phyloP scores from a whole-genome alignment of 2,329 filamentous ascomycete species.

The Aspergillus unguis region DNA sequence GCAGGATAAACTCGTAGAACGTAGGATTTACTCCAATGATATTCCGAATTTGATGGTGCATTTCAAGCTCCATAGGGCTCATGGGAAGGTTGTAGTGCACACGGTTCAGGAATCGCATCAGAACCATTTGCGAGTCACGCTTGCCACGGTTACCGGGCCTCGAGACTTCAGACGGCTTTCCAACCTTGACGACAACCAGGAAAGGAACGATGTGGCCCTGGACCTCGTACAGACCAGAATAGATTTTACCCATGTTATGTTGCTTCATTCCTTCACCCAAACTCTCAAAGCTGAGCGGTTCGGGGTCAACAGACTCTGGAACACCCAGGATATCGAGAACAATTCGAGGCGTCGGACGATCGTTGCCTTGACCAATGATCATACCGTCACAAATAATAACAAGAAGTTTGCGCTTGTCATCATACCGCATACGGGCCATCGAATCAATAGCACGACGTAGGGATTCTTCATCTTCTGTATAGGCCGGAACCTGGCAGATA shows the following conservation, averaged over 20 bases:
- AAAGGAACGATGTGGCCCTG: slow-evolving; percentile 98
- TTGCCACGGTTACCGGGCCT: slow-evolving; percentile 94
- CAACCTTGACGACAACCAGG: slow-evolving; percentile 93
- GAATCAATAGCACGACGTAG: slow-evolving; percentile 96
- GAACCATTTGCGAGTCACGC: slow-evolving; percentile 96
- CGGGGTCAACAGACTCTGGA: slow-evolving; percentile 86
- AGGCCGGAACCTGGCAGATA: slow-evolving; percentile 95
- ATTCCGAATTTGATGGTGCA: slow-evolving; percentile 98
- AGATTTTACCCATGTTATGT: slow-evolving; percentile 99
- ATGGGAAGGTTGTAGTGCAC: slow-evolving; percentile 97
- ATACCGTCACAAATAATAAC: slow-evolving; percentile 97
- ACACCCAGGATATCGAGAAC: slow-evolving; percentile 96
- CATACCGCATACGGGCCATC: slow-evolving; percentile 89
- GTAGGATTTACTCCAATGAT: slow-evolving; percentile 98
- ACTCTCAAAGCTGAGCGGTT: slow-evolving; percentile 93
- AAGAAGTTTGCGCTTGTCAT: slow-evolving; percentile 97
- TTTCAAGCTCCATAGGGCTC: slow-evolving; percentile 94
- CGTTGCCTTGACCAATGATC: slow-evolving; percentile 99
- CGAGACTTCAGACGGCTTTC: slow-evolving; percentile 72
- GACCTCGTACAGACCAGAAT: slow-evolving; percentile 95
- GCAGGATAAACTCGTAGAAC: slow-evolving; percentile 94
- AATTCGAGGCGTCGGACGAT: slow-evolving; percentile 89
- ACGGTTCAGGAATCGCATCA: slow-evolving; percentile 99
- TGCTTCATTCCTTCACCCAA: slow-evolving; percentile 94
- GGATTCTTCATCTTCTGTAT: slow-evolving; percentile 97